phyloP scores from a whole-genome alignment of 768 basidiomycete species.

The Hysterangium stoloniferum region DNA sequence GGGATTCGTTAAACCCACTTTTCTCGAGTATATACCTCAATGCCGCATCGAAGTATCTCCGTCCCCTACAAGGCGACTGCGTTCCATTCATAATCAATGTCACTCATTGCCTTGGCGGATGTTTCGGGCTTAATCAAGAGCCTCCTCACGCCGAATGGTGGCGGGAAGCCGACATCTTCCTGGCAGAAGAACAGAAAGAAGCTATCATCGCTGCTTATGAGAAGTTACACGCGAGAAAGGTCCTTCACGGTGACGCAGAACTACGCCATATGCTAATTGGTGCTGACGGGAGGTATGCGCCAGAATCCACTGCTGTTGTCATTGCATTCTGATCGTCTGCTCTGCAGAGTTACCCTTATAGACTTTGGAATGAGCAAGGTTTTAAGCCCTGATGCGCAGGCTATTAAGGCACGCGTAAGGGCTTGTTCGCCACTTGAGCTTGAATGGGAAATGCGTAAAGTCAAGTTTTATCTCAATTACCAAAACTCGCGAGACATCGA shows the following conservation, averaged over 20 bases:
- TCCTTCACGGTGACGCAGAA: constrained; percentile 41
- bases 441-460: constrained; percentile 44
- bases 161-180: constrained; percentile 54
- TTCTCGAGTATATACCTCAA: constrained; percentile 42
- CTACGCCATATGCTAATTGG: constrained; percentile 48
- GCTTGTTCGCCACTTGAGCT: constrained; percentile 35
- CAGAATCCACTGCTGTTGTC: not conserved
- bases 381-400: constrained; percentile 20
- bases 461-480: constrained; percentile 47
- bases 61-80: constrained; percentile 42
- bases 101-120: constrained; percentile 31
- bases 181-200: constrained; percentile 40
- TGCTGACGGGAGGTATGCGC: constrained; percentile 33
- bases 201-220: constrained; percentile 42
- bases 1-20: constrained; percentile 19
- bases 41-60: constrained; percentile 38
- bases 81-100: constrained; percentile 46
- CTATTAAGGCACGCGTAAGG: constrained; percentile 24
- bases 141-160: constrained; percentile 52
- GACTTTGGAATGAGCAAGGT: constrained; percentile 43
- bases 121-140: constrained; percentile 41
- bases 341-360: constrained; percentile 37
- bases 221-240: constrained; percentile 38
- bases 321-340: not conserved
- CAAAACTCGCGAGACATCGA: constrained; percentile 30